These are phyloP conservation scores for Nissolia schottii DNA, from an alignment of 306 rosid species.

Conservation along the genomic window DNA sequence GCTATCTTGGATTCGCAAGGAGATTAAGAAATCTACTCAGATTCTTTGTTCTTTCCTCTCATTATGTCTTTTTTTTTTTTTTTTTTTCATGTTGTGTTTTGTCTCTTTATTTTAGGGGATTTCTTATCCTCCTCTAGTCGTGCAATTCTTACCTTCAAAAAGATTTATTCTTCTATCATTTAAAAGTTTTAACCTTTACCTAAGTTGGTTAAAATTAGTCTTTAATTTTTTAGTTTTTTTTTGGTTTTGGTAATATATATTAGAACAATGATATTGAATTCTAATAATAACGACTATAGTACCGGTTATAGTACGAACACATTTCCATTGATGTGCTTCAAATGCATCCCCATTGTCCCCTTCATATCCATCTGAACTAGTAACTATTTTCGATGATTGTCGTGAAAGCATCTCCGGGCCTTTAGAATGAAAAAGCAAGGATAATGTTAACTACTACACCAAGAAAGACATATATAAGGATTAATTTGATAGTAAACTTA, in stretches of 20 bases:
- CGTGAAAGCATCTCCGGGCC: slow-evolving; percentile 85
- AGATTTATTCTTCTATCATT: neutral
- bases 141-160: neutral
- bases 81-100: neutral
- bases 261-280: neutral
- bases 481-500: neutral
- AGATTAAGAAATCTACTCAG: neutral
- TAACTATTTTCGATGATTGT: slow-evolving; percentile 46
- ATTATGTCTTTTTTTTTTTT: neutral
- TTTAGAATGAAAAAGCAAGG: slow-evolving; percentile 21
- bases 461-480: neutral
- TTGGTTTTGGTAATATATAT: too few relatives aligned
- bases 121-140: neutral
- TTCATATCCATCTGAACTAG: slow-evolving; percentile 53
- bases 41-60: neutral
- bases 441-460: neutral
- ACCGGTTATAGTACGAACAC: slow-evolving; percentile 82
- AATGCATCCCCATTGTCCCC: slow-evolving; percentile 67
- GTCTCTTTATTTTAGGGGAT: neutral
- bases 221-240: too few relatives aligned
- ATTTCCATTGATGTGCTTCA: slow-evolving; percentile 86
- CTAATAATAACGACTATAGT: too few relatives aligned
- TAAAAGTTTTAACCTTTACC: neutral
- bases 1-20: neutral
- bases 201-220: neutral